These are phyloP conservation scores for Lobosporangium transversale DNA, from an alignment of 192 early-diverging fungal species.

Conservation along the genomic window DNA sequence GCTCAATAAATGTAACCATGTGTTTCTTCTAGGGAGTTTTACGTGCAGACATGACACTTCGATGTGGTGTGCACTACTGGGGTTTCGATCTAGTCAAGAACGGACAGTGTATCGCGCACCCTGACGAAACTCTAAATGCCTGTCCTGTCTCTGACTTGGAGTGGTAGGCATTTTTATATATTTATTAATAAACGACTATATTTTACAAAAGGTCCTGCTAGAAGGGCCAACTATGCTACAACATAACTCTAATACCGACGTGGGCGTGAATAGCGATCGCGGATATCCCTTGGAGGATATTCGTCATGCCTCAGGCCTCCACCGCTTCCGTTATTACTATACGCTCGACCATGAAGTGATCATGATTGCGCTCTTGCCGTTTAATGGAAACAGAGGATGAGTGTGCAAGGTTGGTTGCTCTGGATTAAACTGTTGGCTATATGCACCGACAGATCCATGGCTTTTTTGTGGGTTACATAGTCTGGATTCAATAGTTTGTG, in stretches of 20 bases:
- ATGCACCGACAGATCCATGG: constrained; percentile 24
- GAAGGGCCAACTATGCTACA: no score
- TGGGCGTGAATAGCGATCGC: background rate
- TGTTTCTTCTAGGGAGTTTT: constrained; percentile 33
- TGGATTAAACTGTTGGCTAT: constrained; percentile 67
- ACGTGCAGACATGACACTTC: constrained; percentile 27
- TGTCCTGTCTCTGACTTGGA: constrained; percentile 38
- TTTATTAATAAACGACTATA: no score
- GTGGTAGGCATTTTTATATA: constrained; percentile 36
- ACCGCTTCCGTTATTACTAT: no score
- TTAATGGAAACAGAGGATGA: background rate
- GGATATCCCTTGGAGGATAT: no score
- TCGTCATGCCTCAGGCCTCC: no score
- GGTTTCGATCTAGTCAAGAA: constrained; percentile 45
- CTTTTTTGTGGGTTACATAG: constrained; percentile 9
- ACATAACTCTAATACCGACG: background rate
- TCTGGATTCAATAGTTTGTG: constrained; percentile 27
- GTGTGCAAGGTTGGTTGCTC: background rate
- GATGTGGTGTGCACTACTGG: constrained; percentile 51
- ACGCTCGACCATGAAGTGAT: no score
- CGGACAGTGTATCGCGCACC: constrained; percentile 48
- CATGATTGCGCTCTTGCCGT: background rate
- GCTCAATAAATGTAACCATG: no score
- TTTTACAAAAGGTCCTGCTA: no score
- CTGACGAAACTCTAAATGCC: constrained; percentile 46